Evolutionary conservation across 371 early-diverging fungal species (phyloP).

Genomic region (Apophysomyces variabilis): DNA sequence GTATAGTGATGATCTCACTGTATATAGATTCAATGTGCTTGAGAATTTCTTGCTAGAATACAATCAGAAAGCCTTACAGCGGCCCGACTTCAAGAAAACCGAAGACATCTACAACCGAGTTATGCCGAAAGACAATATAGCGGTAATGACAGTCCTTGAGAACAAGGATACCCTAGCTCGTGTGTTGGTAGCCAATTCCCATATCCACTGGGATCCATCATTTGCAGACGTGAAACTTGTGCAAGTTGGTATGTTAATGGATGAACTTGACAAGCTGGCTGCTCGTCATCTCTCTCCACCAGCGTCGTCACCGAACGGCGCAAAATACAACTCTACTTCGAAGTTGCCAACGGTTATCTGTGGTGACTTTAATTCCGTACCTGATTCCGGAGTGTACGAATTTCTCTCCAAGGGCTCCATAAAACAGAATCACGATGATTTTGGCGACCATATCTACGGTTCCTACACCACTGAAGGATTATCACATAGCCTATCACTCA

Average conservation of each 20-base stretch:
- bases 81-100: constrained; percentile 86
- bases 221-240: constrained; percentile 98
- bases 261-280: constrained; percentile 75
- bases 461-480: constrained; percentile 87
- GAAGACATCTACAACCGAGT: constrained; percentile 95
- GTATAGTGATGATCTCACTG: neutral
- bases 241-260: constrained; percentile 95
- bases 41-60: constrained; percentile 91
- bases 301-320: constrained; percentile 23
- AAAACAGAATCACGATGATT: constrained; percentile 83
- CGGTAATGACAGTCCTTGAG: constrained; percentile 86
- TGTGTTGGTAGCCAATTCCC: constrained; percentile 91
- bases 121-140: constrained; percentile 98
- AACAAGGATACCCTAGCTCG: constrained; percentile 72
- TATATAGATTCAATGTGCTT: constrained; percentile 70
- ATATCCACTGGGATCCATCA: constrained; percentile 93
- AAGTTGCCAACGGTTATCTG: constrained; percentile 75
- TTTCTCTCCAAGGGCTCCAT: constrained; percentile 76
- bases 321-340: neutral
- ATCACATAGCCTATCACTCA: constrained; percentile 78
- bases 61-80: constrained; percentile 88
- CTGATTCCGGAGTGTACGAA: constrained; percentile 92
- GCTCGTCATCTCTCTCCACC: constrained; percentile 42
- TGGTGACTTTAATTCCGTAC: constrained; percentile 98
- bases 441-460: constrained; percentile 82